Evolutionary conservation across 768 basidiomycete species (phyloP).

Genomic region (Mycena capillaripes): DNA sequence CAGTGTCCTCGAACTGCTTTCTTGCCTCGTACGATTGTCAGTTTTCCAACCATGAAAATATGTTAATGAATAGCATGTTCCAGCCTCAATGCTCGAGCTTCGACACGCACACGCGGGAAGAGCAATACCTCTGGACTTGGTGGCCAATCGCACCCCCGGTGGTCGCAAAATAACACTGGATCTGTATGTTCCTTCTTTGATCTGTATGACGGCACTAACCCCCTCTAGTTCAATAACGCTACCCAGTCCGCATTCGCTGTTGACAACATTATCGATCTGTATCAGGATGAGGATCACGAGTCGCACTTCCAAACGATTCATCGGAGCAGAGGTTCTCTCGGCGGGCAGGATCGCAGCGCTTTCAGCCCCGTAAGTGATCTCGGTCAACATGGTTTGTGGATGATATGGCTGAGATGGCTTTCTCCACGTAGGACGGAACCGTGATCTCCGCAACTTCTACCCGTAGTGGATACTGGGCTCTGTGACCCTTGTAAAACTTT

Average conservation of each 20-base stretch:
- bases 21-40: conserved; percentile 32
- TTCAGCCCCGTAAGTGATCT: conserved; percentile 32
- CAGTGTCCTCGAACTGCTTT: conserved; percentile 37
- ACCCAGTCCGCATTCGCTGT: conserved; percentile 14
- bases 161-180: conserved; percentile 11
- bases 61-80: background rate
- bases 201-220: background rate
- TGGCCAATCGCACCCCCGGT: conserved; percentile 1
- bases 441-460: conserved; percentile 23
- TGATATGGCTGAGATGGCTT: background rate
- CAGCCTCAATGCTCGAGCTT: conserved; percentile 35
- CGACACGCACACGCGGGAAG: conserved; percentile 9
- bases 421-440: conserved; percentile 29
- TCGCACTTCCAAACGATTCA: conserved; percentile 15
- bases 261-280: conserved; percentile 35
- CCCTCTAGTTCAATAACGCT: background rate
- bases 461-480: conserved; percentile 36
- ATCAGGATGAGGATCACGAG: conserved; percentile 3
- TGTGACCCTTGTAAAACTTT: conserved; percentile 22
- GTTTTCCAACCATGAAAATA: background rate
- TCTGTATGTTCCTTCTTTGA: conserved; percentile 10
- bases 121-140: background rate
- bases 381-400: background rate
- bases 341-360: conserved; percentile 34
- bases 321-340: conserved; percentile 11